phyloP scores from a whole-genome alignment of 345 rosid species.

The Crucihimalaya himalaica region DNA sequence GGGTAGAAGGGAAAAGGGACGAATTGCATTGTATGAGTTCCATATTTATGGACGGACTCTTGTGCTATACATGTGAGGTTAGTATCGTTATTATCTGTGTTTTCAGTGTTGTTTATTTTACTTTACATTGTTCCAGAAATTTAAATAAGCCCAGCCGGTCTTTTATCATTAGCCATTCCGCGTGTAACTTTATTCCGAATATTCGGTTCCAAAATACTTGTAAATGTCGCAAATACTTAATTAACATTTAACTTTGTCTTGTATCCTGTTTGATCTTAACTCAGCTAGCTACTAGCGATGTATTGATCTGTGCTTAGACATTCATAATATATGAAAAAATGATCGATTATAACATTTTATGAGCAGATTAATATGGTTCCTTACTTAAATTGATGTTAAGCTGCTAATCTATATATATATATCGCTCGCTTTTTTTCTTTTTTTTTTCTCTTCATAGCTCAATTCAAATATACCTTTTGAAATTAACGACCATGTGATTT shows the following conservation, averaged over 20 bases:
- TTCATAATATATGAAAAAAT: neutral
- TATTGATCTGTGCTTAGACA: neutral
- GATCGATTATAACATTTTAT: neutral
- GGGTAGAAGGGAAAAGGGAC: conserved; percentile 80
- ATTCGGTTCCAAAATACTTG: conserved; percentile 10
- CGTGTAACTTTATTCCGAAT: conserved; percentile 22
- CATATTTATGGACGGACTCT: conserved; percentile 54
- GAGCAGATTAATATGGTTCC: neutral
- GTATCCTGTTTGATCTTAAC: neutral
- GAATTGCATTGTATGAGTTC: conserved; percentile 57
- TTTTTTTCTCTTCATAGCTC: neutral
- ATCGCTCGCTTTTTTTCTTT: neutral
- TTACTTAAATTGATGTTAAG: neutral
- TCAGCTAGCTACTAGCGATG: neutral
- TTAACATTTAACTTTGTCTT: neutral
- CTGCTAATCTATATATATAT: neutral
- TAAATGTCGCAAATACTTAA: neutral
- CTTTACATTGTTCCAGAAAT: neutral
- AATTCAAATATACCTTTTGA: neutral
- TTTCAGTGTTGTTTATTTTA: neutral
- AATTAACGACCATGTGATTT: conserved; percentile 1
- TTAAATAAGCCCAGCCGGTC: neutral
- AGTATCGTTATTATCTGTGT: conserved; percentile 34
- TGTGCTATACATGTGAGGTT: conserved; percentile 37
- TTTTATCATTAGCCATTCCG: neutral